Evolutionary conservation across 306 rosid species (phyloP).

Genomic region (Comarum palustre): DNA sequence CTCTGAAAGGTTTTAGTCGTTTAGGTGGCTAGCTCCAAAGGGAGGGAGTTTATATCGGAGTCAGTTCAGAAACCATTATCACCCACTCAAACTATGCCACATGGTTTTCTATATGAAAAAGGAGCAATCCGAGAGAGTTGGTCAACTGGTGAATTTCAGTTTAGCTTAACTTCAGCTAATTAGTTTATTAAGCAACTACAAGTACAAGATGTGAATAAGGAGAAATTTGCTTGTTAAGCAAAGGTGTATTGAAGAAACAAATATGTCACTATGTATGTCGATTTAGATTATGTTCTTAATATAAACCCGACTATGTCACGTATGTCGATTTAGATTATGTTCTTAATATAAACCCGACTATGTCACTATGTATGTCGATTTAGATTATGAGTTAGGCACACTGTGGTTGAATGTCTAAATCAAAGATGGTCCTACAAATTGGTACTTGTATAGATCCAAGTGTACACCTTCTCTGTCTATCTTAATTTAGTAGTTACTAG

Average conservation of each 20-base stretch:
- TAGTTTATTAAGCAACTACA: constrained; percentile 24
- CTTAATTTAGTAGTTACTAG: background rate
- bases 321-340: background rate
- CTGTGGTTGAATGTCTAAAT: constrained; percentile 1
- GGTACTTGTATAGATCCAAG: constrained; percentile 28
- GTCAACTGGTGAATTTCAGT: constrained; percentile 41
- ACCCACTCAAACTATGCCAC: constrained; percentile 44
- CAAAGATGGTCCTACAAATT: background rate
- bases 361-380: background rate
- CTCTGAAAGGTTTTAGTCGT: constrained; percentile 6
- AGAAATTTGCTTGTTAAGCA: constrained; percentile 45
- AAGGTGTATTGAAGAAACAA: constrained; percentile 30
- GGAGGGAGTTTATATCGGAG: constrained; percentile 3
- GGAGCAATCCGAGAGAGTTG: constrained; percentile 23
- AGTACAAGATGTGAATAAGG: constrained; percentile 24
- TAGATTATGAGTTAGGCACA: background rate
- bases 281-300: background rate
- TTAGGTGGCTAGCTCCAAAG: constrained; percentile 35
- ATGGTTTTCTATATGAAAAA: background rate
- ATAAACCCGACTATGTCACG: background rate
- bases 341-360: background rate
- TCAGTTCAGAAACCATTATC: constrained; percentile 26
- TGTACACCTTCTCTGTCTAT: background rate
- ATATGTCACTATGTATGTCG: background rate
- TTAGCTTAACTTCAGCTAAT: constrained; percentile 20